phyloP scores from a whole-genome alignment of 352 stramenopile species.

The Aphanomyces euteiches region DNA sequence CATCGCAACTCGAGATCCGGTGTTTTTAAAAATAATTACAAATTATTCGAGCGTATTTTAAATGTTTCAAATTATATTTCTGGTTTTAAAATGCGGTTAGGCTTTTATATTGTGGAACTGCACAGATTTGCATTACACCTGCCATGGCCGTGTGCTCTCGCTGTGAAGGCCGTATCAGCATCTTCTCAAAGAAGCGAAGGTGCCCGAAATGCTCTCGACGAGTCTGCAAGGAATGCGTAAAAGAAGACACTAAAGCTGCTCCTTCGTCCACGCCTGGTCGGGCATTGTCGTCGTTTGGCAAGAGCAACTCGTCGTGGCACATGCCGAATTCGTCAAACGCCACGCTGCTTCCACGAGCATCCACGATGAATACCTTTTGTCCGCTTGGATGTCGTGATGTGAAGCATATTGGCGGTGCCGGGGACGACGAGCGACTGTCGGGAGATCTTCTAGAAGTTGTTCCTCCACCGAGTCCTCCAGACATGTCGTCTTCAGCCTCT shows the following conservation, averaged over 20 bases:
- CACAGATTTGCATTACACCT: too few relatives aligned
- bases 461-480: neutral
- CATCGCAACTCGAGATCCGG: too few relatives aligned
- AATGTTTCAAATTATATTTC: neutral
- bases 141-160: conserved; percentile 1
- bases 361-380: conserved; percentile 10
- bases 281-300: neutral
- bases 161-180: conserved; percentile 18
- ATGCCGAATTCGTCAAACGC: conserved; percentile 4
- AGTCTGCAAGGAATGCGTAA: conserved; percentile 25
- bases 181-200: conserved; percentile 29
- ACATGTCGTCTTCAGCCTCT: neutral
- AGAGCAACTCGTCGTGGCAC: neutral
- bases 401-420: neutral
- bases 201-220: conserved; percentile 16
- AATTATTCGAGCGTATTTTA: too few relatives aligned
- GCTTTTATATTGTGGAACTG: too few relatives aligned
- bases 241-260: neutral
- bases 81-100: too few relatives aligned
- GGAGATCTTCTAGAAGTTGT: neutral
- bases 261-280: neutral
- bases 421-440: neutral
- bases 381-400: conserved; percentile 9
- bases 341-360: neutral
- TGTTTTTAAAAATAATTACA: too few relatives aligned